These are phyloP conservation scores for Penicillium italicum DNA, from an alignment of 2,329 filamentous ascomycete species.

Conservation along the genomic window DNA sequence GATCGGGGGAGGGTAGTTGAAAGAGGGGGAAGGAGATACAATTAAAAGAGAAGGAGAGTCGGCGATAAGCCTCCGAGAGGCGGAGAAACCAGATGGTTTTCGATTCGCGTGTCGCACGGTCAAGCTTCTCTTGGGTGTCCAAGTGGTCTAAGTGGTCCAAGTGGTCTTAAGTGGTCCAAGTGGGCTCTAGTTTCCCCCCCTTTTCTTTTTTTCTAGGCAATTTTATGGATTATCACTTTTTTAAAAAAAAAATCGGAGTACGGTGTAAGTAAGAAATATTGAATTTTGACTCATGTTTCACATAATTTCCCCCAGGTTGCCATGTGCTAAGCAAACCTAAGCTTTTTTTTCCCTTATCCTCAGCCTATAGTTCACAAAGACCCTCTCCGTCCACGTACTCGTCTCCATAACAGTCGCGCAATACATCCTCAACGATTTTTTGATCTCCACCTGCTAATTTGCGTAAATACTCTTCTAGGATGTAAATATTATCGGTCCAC, in stretches of 20 bases:
- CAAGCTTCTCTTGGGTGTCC: constrained; percentile 35
- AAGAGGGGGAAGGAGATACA: constrained; percentile 7
- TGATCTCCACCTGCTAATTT: constrained; percentile 42
- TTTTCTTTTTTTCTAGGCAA: constrained; percentile 12
- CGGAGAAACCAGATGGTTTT: constrained; percentile 22
- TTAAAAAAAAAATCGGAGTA: too few species aligned
- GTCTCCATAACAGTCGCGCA: constrained; percentile 50
- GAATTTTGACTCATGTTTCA: constrained; percentile 1
- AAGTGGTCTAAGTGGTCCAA: constrained; percentile 12
- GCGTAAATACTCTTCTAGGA: constrained; percentile 41
- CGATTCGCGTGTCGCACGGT: constrained; percentile 28
- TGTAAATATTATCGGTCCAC: constrained; percentile 47
- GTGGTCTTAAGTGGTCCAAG: constrained; percentile 15
- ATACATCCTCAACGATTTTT: constrained; percentile 43
- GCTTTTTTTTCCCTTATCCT: neutral
- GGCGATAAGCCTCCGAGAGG: constrained; percentile 26
- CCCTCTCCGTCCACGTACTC: constrained; percentile 55
- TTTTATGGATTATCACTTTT: constrained; percentile 13
- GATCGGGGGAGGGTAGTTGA: too few species aligned
- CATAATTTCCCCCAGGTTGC: neutral
- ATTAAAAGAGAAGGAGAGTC: constrained; percentile 35
- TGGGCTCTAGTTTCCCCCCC: constrained; percentile 10
- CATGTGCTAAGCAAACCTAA: constrained; percentile 12
- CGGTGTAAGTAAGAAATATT: too few species aligned
- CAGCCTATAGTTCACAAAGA: constrained; percentile 40